Evolutionary conservation across 164 flowering plant species (phyloP).

Genomic region (Umbellularia californica): DNA sequence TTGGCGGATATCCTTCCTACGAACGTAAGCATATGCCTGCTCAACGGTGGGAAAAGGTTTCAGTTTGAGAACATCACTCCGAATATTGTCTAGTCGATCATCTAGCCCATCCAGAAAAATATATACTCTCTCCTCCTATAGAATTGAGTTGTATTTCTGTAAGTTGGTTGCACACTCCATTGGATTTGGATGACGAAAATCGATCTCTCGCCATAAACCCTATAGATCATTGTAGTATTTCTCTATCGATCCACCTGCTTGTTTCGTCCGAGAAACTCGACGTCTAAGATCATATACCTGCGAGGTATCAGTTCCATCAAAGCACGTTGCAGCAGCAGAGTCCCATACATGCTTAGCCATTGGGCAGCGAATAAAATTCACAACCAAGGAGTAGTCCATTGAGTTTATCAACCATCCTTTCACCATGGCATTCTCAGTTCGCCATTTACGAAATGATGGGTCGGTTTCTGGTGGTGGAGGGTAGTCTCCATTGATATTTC

Average conservation of each 20-base stretch:
- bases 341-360: background rate
- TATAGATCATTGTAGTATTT: background rate
- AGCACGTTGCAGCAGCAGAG: background rate
- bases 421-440: background rate
- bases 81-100: background rate
- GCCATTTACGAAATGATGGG: background rate
- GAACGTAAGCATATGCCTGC: background rate
- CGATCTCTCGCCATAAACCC: background rate
- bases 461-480: no score
- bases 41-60: background rate
- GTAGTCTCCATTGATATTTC: no score
- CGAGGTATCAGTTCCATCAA: background rate
- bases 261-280: background rate
- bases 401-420: background rate
- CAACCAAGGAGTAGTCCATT: background rate
- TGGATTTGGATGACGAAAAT: slow-evolving; percentile 2
- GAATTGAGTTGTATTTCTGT: background rate
- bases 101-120: background rate
- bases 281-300: background rate
- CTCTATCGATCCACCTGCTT: background rate
- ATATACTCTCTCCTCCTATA: background rate
- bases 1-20: background rate
- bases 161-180: background rate
- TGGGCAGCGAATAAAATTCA: background rate
- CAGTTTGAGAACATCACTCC: background rate